Percentiles rank a stretch among this genome's conserved stretches.
Conservation (phyloP, 257 asterid genomes). For the Coffea eugenioides region DNA sequence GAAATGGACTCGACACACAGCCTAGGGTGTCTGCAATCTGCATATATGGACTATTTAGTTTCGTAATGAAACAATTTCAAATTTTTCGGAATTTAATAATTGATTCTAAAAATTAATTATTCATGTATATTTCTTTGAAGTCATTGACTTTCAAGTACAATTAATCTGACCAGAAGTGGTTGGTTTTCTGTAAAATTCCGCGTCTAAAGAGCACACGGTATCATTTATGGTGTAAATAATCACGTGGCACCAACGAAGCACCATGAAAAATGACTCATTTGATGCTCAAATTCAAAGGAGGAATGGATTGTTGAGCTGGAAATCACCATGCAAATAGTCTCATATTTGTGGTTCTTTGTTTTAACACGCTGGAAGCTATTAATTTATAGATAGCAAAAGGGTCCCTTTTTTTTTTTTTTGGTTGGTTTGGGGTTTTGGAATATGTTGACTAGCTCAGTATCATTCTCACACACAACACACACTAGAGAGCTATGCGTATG, state of each 20-base stretch:
- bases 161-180: not conserved
- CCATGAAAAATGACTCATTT: conserved; percentile 3
- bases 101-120: not conserved
- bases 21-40: not conserved
- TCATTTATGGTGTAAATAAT: not conserved
- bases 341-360: not conserved
- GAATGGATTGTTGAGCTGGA: conserved; percentile 8
- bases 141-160: not conserved
- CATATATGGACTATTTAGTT: not conserved
- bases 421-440: not conserved
- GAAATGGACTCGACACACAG: not conserved
- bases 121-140: not conserved
- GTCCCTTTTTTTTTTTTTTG: not conserved
- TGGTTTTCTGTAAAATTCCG: not conserved
- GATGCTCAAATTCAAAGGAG: not conserved
- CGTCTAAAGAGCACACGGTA: not conserved
- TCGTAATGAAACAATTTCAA: not conserved
- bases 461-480: conserved; percentile 2
- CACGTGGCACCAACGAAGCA: conserved; percentile 11
- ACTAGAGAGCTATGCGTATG: not conserved
- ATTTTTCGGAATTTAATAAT: not conserved
- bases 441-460: conserved; percentile 5
- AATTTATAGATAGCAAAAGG: not conserved
- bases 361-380: not conserved
- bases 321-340: not conserved